These are phyloP conservation scores for Sodiomyces alkalinus DNA, from an alignment of 2,329 filamentous ascomycete genomes.

Conservation along the genomic window DNA sequence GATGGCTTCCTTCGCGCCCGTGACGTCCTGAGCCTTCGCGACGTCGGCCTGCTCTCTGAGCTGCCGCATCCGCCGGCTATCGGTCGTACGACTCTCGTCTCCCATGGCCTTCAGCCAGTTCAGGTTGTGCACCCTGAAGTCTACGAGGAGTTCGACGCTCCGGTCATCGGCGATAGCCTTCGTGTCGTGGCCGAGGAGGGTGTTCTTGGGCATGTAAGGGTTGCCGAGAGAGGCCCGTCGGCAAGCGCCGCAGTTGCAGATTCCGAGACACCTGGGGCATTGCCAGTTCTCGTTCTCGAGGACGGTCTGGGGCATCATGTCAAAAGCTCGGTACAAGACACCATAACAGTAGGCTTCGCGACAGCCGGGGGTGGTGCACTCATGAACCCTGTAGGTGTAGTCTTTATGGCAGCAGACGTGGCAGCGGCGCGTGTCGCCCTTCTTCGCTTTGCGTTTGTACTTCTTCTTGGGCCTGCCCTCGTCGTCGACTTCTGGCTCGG, in stretches of 20 bases:
- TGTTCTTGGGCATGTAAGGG: slow-evolving; percentile 77
- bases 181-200: slow-evolving; percentile 81
- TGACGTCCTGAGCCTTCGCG: slow-evolving; percentile 36
- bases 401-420: slow-evolving; percentile 76
- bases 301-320: slow-evolving; percentile 69
- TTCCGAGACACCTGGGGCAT: slow-evolving; percentile 72
- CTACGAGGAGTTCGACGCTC: slow-evolving; percentile 78
- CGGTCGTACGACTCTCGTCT: slow-evolving; percentile 40
- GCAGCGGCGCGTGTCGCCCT: slow-evolving; percentile 45
- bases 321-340: slow-evolving; percentile 81
- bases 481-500: slow-evolving; percentile 46
- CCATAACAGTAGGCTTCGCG: slow-evolving; percentile 77
- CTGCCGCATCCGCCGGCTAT: slow-evolving; percentile 41
- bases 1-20: slow-evolving; percentile 11
- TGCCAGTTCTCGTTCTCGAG: slow-evolving; percentile 74
- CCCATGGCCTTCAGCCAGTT: slow-evolving; percentile 56
- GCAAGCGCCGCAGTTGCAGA: slow-evolving; percentile 79
- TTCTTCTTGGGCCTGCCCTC: slow-evolving; percentile 45
- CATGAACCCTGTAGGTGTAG: slow-evolving; percentile 69
- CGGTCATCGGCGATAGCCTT: slow-evolving; percentile 78
- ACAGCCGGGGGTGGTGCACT: slow-evolving; percentile 58
- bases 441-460: slow-evolving; percentile 36
- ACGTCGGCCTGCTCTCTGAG: slow-evolving; percentile 40
- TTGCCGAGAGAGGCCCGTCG: slow-evolving; percentile 48
- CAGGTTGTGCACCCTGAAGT: slow-evolving; percentile 81